phyloP scores from a whole-genome alignment of 179 eudicot genomes.

The Silene noctiflora region DNA sequence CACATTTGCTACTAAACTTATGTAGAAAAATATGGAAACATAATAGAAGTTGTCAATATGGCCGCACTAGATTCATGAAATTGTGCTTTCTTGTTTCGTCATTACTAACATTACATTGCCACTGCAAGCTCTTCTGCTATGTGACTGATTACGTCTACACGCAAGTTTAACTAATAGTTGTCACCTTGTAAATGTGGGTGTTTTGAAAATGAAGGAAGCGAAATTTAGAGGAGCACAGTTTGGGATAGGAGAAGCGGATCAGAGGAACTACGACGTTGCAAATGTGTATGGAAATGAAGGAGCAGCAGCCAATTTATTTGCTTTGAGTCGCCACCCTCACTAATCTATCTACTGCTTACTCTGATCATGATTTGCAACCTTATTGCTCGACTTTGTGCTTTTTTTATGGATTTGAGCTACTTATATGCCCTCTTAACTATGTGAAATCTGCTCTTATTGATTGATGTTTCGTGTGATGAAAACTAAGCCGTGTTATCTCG shows the following conservation, averaged over 20 bases:
- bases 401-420: not conserved
- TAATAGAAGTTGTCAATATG: too few relatives aligned
- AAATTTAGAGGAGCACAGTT: conserved; percentile 25
- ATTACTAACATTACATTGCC: too few relatives aligned
- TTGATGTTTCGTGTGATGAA: not conserved
- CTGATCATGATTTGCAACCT: conserved; percentile 30
- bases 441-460: not conserved
- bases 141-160: not conserved
- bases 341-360: not conserved
- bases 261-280: conserved; percentile 32
- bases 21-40: too few relatives aligned
- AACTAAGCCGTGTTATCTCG: too few relatives aligned
- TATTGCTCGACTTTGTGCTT: conserved; percentile 22
- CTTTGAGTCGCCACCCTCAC: conserved; percentile 25
- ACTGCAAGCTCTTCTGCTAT: too few relatives aligned
- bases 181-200: not conserved
- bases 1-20: too few relatives aligned
- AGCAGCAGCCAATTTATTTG: conserved; percentile 34
- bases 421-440: not conserved
- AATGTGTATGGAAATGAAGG: conserved; percentile 30
- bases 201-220: conserved; percentile 30
- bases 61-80: too few relatives aligned
- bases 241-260: conserved; percentile 31
- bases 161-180: too few relatives aligned
- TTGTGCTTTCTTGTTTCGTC: too few relatives aligned